Evolutionary conservation across 805 yeast species (phyloP).

Genomic region (Cyberlindnera xylosilytica): DNA sequence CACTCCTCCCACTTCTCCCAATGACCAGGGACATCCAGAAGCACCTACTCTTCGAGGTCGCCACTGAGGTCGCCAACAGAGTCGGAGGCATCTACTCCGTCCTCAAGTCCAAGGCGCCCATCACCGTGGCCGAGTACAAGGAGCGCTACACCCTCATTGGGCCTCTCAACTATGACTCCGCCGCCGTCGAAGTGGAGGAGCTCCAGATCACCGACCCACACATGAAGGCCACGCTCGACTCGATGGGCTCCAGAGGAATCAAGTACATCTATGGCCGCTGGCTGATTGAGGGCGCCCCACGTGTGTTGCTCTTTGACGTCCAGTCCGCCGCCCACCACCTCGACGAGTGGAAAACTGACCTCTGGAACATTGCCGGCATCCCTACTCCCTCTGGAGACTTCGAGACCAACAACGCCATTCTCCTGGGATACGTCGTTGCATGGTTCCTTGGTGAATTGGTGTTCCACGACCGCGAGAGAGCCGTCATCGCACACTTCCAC

Average conservation of each 20-base stretch:
- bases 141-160: slow-evolving; percentile 86
- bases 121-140: slow-evolving; percentile 89
- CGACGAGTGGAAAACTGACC: slow-evolving; percentile 91
- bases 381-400: slow-evolving; percentile 88
- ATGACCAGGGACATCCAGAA: slow-evolving; percentile 82
- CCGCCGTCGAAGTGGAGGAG: slow-evolving; percentile 80
- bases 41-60: slow-evolving; percentile 87
- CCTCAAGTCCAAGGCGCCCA: slow-evolving; percentile 93
- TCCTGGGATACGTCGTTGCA: slow-evolving; percentile 89
- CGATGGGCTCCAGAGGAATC: slow-evolving; percentile 82
- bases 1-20: no score
- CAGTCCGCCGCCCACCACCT: slow-evolving; percentile 67
- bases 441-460: slow-evolving; percentile 96
- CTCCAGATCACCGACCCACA: slow-evolving; percentile 53
- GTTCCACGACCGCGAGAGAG: slow-evolving; percentile 78
- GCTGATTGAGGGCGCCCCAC: slow-evolving; percentile 97
- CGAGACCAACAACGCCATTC: slow-evolving; percentile 89
- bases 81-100: slow-evolving; percentile 99
- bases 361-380: slow-evolving; percentile 88
- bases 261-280: slow-evolving; percentile 87
- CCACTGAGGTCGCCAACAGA: slow-evolving; percentile 96
- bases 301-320: slow-evolving; percentile 85
- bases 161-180: slow-evolving; percentile 71
- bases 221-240: slow-evolving; percentile 60
- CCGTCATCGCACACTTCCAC: slow-evolving; percentile 91